Conservation (phyloP, 1,284 basidiomycete species). For the Trametes polyzona region DNA sequence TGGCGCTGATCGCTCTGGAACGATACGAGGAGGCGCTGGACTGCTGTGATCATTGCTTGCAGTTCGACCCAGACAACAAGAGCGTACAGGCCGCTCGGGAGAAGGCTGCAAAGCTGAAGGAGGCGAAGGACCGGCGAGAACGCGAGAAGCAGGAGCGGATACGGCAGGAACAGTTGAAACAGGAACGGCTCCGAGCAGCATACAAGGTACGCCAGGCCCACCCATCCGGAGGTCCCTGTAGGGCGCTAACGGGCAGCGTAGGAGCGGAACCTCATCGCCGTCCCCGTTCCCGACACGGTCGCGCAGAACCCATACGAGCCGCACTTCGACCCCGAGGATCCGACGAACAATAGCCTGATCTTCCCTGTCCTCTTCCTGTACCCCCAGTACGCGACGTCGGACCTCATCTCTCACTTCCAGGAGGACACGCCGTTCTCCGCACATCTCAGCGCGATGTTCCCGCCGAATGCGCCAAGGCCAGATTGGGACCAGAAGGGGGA, state of each 20-base stretch:
- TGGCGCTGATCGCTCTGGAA: constrained; percentile 75
- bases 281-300: constrained; percentile 62
- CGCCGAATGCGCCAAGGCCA: constrained; percentile 60
- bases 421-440: constrained; percentile 84
- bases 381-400: constrained; percentile 87
- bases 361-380: constrained; percentile 93
- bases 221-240: background rate
- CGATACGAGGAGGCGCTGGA: constrained; percentile 81
- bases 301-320: constrained; percentile 59
- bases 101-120: constrained; percentile 49
- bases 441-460: constrained; percentile 86
- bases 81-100: constrained; percentile 52
- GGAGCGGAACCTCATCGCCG: constrained; percentile 66
- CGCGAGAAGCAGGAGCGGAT: constrained; percentile 53
- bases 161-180: constrained; percentile 50
- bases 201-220: constrained; percentile 54
- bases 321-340: constrained; percentile 65
- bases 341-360: constrained; percentile 63
- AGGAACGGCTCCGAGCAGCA: constrained; percentile 54
- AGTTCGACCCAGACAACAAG: constrained; percentile 60
- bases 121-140: constrained; percentile 53
- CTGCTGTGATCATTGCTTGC: constrained; percentile 71
- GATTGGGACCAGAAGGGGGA: constrained; percentile 82
- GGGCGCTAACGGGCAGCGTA: constrained; percentile 36
- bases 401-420: constrained; percentile 86